Percentiles rank a stretch among this genome's conserved stretches.
phyloP scores from a whole-genome alignment of 306 rosid species.

The Medicago lupulina region DNA sequence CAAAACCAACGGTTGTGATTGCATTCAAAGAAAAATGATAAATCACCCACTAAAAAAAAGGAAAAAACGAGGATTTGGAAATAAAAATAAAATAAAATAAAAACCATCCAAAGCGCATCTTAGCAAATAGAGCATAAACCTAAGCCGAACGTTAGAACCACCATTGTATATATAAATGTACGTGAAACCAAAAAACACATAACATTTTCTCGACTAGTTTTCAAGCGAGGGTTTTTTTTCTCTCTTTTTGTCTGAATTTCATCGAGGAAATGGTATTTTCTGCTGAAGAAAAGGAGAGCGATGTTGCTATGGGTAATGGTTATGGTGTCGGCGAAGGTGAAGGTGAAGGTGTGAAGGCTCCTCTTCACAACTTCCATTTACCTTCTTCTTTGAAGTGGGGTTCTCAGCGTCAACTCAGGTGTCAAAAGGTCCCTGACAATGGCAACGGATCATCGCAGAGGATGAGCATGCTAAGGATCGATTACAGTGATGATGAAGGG shows the following conservation, averaged over 20 bases:
- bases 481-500: conserved; percentile 44
- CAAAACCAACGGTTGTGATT: too few relatives aligned
- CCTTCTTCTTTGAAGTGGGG: conserved; percentile 84
- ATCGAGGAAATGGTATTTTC: conserved; percentile 51
- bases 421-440: conserved; percentile 52
- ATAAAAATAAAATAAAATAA: neutral
- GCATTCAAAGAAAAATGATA: too few relatives aligned
- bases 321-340: conserved; percentile 4
- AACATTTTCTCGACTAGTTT: conserved; percentile 61
- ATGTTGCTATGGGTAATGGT: conserved; percentile 62
- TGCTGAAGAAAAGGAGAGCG: conserved; percentile 29
- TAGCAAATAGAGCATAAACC: neutral
- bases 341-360: conserved; percentile 69
- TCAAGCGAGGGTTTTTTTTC: neutral
- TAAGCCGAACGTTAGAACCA: conserved; percentile 80
- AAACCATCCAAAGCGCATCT: neutral
- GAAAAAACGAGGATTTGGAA: too few relatives aligned
- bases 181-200: conserved; percentile 3
- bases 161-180: conserved; percentile 45
- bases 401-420: conserved; percentile 72
- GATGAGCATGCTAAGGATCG: conserved; percentile 45
- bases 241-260: neutral
- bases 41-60: too few relatives aligned
- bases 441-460: conserved; percentile 43
- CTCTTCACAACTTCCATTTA: conserved; percentile 86